phyloP scores from a whole-genome alignment of 192 early-diverging fungal species.

The Umbelopsis sp. region DNA sequence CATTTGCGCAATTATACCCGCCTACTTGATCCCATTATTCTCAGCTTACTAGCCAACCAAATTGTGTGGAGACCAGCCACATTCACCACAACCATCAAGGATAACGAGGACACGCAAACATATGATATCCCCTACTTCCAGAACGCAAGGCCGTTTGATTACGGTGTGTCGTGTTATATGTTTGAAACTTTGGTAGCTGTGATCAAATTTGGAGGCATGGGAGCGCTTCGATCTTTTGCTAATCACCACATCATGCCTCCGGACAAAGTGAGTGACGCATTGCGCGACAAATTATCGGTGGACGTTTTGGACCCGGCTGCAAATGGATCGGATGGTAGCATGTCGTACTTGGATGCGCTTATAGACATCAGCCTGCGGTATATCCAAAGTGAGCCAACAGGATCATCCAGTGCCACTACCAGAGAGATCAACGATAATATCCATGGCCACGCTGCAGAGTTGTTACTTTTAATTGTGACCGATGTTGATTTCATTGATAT shows the following conservation, averaged over 20 bases:
- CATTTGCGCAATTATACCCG: conserved; percentile 63
- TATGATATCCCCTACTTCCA: conserved; percentile 44
- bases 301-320: neutral
- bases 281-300: neutral
- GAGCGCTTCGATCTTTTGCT: conserved; percentile 41
- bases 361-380: conserved; percentile 21
- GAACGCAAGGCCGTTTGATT: conserved; percentile 66
- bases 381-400: conserved; percentile 38
- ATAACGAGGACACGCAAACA: conserved; percentile 35
- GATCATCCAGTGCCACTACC: conserved; percentile 28
- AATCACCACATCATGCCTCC: neutral
- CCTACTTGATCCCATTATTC: conserved; percentile 62
- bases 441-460: conserved; percentile 60
- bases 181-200: conserved; percentile 57
- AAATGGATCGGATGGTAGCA: neutral
- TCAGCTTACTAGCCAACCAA: conserved; percentile 46
- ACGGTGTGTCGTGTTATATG: conserved; percentile 68
- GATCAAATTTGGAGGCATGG: conserved; percentile 55
- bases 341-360: conserved; percentile 12
- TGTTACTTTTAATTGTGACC: conserved; percentile 59
- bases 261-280: neutral
- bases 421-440: conserved; percentile 40
- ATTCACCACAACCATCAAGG: conserved; percentile 24
- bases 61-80: conserved; percentile 42
- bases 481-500: conserved; percentile 56